Evolutionary conservation across 257 asterid species (phyloP), one percentile per base, ranked within the genome.

Genomic region (Solanum arcanum): DNA sequence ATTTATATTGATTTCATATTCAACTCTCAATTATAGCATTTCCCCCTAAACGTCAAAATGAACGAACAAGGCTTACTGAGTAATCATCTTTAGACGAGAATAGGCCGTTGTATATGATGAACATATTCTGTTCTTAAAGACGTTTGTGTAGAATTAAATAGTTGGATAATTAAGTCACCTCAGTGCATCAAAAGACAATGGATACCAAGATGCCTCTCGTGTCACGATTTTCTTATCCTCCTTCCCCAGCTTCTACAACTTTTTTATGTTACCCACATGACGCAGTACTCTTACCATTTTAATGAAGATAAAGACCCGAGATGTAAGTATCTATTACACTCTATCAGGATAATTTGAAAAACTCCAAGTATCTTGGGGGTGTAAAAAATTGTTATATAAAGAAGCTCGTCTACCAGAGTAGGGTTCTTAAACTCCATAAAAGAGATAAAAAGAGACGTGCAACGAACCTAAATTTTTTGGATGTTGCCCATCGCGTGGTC

Each of bases 391-490:
- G 69, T 47, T 87, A 16, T 16, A 49, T 27, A 23, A 52, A 27
- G 86, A 77, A 56, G 69, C 49, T 20, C 21, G 37, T 66, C 29
- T 47, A 33, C 70, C n/a, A 76, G 69, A 73, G 20, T 18, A 35
- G 83, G n/a, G 56, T 73, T 69, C 12, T 35, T 31, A 33, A 35
- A 85, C 44, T 42, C 16, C 44, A 59, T 60, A 75, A 35, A 39
- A 21, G 25, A 35, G 15, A 41, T 9, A 60, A 16, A 39, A 73
- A n/a, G 56, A 78, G n/a, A 42, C 35, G 20, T 25, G 75, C 21
- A 9, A 84, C 88, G 39, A 84, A 95, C 98, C 98, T 89, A 94
- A 69, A 86, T 91, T 69, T 75, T 91, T 92, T 59, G 89, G 92
- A 88, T 87, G 85, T 76, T 86, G 91, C 69, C 89, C 95, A 41